These are phyloP conservation scores for Jasminum sambac DNA, from an alignment of 257 asterid genomes.

Conservation along the genomic window DNA sequence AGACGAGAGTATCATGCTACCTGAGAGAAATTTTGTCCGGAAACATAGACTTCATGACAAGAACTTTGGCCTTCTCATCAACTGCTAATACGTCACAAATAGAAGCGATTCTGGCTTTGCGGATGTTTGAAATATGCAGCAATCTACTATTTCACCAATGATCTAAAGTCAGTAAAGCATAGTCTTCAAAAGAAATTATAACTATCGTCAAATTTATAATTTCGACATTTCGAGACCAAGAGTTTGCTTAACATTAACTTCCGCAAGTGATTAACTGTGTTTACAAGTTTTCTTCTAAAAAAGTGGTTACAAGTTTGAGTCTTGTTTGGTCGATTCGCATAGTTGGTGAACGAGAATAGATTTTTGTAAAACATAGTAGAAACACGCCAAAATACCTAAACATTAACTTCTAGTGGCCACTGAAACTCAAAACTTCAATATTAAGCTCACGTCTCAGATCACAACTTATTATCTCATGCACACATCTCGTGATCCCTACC, in stretches of 20 bases:
- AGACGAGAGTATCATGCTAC: constrained; percentile 36
- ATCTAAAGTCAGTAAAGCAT: not conserved
- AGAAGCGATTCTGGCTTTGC: constrained; percentile 51
- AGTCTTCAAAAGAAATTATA: not conserved
- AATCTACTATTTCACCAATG: constrained; percentile 55
- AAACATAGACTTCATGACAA: constrained; percentile 72
- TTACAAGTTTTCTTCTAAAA: no score
- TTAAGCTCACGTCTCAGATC: no score
- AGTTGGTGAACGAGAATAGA: not conserved
- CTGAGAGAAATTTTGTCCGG: constrained; percentile 86
- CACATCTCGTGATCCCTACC: no score
- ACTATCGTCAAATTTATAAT: not conserved
- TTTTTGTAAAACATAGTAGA: not conserved
- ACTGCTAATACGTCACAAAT: constrained; percentile 64
- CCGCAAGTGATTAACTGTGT: not conserved
- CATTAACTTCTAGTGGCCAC: no score
- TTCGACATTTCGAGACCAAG: not conserved
- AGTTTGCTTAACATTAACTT: not conserved
- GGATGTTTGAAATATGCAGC: constrained; percentile 81
- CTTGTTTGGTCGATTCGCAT: not conserved
- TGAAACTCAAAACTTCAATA: no score
- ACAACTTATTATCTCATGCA: no score
- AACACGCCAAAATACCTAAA: not conserved
- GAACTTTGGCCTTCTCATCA: constrained; percentile 79
- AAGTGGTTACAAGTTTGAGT: no score